These are phyloP conservation scores for Solanum verrucosum DNA, from an alignment of 257 asterid species.

Conservation along the genomic window DNA sequence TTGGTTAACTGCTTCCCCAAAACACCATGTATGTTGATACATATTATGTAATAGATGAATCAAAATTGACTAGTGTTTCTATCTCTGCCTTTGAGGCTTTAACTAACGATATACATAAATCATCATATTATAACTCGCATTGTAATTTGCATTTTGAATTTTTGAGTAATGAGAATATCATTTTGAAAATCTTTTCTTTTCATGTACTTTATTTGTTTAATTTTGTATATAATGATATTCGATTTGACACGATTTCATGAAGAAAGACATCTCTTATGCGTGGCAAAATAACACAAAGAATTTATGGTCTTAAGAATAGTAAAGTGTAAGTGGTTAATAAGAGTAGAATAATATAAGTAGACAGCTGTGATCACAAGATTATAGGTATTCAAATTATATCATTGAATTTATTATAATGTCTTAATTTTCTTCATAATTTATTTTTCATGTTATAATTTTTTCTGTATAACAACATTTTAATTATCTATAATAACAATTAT, in stretches of 20 bases:
- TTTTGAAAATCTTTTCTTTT: not conserved
- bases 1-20: too few relatives aligned
- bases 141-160: not conserved
- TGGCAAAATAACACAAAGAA: not conserved
- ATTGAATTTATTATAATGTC: accelerated
- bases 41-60: not conserved
- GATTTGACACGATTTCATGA: not conserved
- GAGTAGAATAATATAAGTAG: not conserved
- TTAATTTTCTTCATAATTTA: too few relatives aligned
- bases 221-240: not conserved
- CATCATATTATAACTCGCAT: not conserved
- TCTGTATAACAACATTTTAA: not conserved
- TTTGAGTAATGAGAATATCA: not conserved
- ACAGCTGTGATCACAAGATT: not conserved
- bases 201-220: not conserved
- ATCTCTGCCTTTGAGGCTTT: not conserved
- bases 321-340: not conserved
- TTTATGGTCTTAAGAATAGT: not conserved
- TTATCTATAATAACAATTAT: too few relatives aligned
- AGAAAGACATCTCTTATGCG: not conserved
- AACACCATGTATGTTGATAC: not conserved
- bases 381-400: not conserved
- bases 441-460: too few relatives aligned
- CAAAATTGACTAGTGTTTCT: not conserved
- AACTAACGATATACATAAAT: not conserved